Base-by-base conservation (phyloP, 441 rosid species). In the Brassica balearica region DNA sequence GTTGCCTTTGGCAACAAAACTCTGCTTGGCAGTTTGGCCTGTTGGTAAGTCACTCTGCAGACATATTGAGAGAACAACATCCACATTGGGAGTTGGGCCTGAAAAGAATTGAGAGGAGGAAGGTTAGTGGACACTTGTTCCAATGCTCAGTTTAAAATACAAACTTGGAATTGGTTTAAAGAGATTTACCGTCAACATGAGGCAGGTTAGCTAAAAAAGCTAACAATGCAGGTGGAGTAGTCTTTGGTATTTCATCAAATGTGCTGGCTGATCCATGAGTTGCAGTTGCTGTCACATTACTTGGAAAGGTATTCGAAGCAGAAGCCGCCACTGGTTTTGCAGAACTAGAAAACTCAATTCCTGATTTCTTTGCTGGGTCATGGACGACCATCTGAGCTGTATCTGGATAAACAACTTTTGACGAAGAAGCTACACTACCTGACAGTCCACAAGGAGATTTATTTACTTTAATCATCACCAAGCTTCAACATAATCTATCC, bases 81-180 rank as follows among this genome's bases (percentile, higher is more conserved):
- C 99, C 65, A 88, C 97, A 55, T 93, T 88, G 48, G 99, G 98
- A 15, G 84, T 77, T 36, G 98, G 97, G 84, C 98, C 98, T 95
- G 78, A 32, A 83, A 46, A 75, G 11, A 51, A 62, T 68, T 65
- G 68, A 60, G 62, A 46, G 58, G 55, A 38, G 6, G 74, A 17
- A 17, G 23, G 23, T 72, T 73, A 74, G 77, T 19, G 15, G 69
- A 73, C 10, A 68, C 46, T 14, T 12, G 15, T 46, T 46, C 15
- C 2, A 4, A 11, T 72, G 74, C 19, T 53, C 27, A 32, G 29
- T 76, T 60, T 15, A 22, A 12, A 36, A 51, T 51, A 10, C 29
- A 12, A 78, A 65, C 32, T 63, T 22, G 67, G 27, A 22, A 19
- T 68, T 67, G 77, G 72, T 63, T 79, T 63, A 32, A 58, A 76